Percentiles rank a stretch among this genome's conserved stretches.
Evolutionary conservation across 176 grass and related monocot species (phyloP).

Genomic region (Eragrostis curvula): DNA sequence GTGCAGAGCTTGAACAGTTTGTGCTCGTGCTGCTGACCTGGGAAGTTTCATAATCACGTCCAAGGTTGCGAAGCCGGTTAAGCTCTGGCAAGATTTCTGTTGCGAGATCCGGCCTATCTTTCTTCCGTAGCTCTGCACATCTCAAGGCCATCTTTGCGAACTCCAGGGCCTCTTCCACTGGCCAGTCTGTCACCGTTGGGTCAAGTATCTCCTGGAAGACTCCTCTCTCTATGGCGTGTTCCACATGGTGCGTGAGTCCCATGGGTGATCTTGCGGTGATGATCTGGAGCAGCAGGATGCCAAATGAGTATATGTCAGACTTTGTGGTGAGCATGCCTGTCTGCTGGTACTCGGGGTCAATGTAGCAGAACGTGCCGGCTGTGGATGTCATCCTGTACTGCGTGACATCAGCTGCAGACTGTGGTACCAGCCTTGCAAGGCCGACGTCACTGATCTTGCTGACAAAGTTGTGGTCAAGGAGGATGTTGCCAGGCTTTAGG

Average conservation of each 20-base stretch:
- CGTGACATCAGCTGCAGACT: constrained; percentile 61
- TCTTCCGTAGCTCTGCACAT: constrained; percentile 79
- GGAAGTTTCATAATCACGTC: constrained; percentile 48
- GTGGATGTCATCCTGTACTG: constrained; percentile 92
- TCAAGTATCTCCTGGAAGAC: constrained; percentile 77
- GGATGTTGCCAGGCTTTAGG: constrained; percentile 96
- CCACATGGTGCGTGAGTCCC: constrained; percentile 77
- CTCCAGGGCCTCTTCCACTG: constrained; percentile 65
- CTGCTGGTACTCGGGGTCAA: constrained; percentile 96
- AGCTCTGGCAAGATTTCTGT: constrained; percentile 81
- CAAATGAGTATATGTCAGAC: constrained; percentile 86
- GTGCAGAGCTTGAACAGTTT: constrained; percentile 49
- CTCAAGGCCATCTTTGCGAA: constrained; percentile 62
- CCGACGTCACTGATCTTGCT: constrained; percentile 95
- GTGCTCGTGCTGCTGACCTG: constrained; percentile 41
- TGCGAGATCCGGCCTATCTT: constrained; percentile 72
- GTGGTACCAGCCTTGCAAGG: constrained; percentile 81
- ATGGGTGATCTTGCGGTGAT: constrained; percentile 84
- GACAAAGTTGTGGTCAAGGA: constrained; percentile 84
- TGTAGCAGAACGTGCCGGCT: constrained; percentile 90
- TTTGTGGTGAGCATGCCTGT: constrained; percentile 87
- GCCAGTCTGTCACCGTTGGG: constrained; percentile 66
- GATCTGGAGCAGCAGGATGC: constrained; percentile 86
- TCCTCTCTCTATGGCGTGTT: constrained; percentile 66
- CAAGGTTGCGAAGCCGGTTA: constrained; percentile 58